A percentile compares a stretch with the other conserved stretches of the same genome.
phyloP scores from a whole-genome alignment of 345 rosid genomes.

The Bretschneidera sinensis region DNA sequence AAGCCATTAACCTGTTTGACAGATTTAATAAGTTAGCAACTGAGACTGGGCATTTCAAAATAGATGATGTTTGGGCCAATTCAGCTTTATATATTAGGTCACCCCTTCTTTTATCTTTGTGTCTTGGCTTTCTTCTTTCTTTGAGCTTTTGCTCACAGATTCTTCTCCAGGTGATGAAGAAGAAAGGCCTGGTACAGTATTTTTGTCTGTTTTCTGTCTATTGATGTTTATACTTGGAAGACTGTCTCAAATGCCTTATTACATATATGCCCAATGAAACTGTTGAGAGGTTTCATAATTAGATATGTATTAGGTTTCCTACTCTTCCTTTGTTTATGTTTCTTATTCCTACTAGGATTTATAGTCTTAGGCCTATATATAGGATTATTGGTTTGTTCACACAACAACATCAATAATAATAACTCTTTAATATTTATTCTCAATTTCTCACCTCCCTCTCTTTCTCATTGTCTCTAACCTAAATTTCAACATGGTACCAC shows the following conservation, averaged over 20 bases:
- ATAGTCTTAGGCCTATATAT: too few species aligned
- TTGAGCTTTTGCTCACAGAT: slow-evolving; percentile 8
- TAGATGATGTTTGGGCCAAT: neutral
- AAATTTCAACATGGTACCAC: too few species aligned
- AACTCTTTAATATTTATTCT: too few species aligned
- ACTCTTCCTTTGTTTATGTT: too few species aligned
- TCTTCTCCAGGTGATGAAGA: slow-evolving; percentile 1
- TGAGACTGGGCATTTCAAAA: neutral
- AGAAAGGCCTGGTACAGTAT: slow-evolving; percentile 6
- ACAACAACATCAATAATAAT: too few species aligned
- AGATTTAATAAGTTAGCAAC: slow-evolving; percentile 6
- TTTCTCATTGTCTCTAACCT: too few species aligned
- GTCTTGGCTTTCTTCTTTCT: slow-evolving; percentile 13
- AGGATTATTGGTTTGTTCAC: too few species aligned
- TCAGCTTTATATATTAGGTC: neutral
- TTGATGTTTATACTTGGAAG: neutral
- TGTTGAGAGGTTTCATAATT: too few species aligned
- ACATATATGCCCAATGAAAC: too few species aligned
- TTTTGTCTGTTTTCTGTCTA: neutral
- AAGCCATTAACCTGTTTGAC: slow-evolving; percentile 22
- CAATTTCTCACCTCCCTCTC: too few species aligned
- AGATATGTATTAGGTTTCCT: too few species aligned
- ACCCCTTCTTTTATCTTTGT: slow-evolving; percentile 20
- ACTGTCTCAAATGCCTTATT: neutral
- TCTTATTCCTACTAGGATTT: too few species aligned